Evolutionary conservation across 1,284 basidiomycete genomes (phyloP), one percentile per base, ranked within the genome.

Genomic region (Leccinum fallax): DNA sequence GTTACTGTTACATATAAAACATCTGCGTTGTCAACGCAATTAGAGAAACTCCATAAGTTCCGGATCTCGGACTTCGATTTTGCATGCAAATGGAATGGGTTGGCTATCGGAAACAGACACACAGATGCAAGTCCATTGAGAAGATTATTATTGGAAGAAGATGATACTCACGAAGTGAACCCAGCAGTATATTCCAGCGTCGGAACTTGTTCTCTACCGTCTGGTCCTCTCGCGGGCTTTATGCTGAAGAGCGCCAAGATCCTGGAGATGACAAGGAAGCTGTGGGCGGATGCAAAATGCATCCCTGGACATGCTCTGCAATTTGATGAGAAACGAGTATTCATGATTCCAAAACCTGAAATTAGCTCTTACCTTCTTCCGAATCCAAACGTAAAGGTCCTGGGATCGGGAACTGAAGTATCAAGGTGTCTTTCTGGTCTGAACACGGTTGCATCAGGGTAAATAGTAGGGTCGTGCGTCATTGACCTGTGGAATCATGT

Each of bases 201-300:
- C 51, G 62, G 62, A 9, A 64, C 43, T 65, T 81, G 80, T 13
- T 74, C 60, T 4, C 74, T 73, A 26, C 61, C 61, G 5, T 62
- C 61, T 11, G 53, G 52, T 36, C 59, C 48, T 28, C 8, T 51
- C 5, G 16, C 24, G 65, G 77, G 78, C 26, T 66, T 60, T 32
- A 83, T 77, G 59, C 78, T 66, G 65, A 78, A 81, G 15, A 77
- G 74, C 6, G 79, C 69, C 43, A 83, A 65, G 21, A 80, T 59
- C 8, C 63, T 70, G 9, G 78, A 77, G 53, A 79, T 80, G 34
- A 81, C 75, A n/a, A 77, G 74, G 58, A 83, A 79, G 76, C 54
- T 64, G 2, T 64, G 57, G 10, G 61, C 53, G 49, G 66, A 64
- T 15, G 69, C 79, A 81, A 28, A 83, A 65, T 54, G 77, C 71